Evolutionary conservation across 306 rosid genomes (phyloP), one percentile per base, ranked within the genome.

Genomic region (Gastrolobium bilobum): DNA sequence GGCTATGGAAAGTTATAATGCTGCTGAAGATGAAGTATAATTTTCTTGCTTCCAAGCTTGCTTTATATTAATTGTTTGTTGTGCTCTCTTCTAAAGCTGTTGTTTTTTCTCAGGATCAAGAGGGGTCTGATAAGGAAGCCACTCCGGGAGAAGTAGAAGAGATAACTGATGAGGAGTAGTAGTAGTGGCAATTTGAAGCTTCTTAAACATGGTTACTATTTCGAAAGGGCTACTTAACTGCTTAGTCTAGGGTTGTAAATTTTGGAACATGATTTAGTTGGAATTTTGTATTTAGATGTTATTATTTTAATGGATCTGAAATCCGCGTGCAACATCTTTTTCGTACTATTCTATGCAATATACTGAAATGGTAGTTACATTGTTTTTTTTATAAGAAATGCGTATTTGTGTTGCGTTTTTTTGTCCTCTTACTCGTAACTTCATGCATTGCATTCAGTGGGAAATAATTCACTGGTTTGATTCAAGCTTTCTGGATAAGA

Each of bases 141-240:
- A 13, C 73, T 3, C 76, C 68, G 20, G 73, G 68, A 66, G 92
- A 84, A 76, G 86, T 34, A 3, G 87, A 84, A 30, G 90, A 88
- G 73, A 5, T 79, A 10, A 75, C 96, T 0, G 94, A 89, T 34
- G 94, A 75, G 53, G 93, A 94, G 88, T 90, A 86, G 81, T 4
- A 46, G 26, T 33, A 4, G 5, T 53, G 30, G 43, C 10, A 2
- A 8, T 68, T 61, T 40, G 38, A 4, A 54, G 50, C 35, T 47
- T 5, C 57, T 33, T 11, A 6, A 52, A 31, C 51, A 3, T 66
- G 43, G n/a, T 42, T 56, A 47, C 10, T 4, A 0, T 75, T 51
- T 62, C 7, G 74, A 42, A 38, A 20, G 6, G 6, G 8, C 60
- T 26, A 6, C 26, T 44, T 11, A 39, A 34, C 50, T 67, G 15